Evolutionary conservation across 331 rosid genomes (phyloP), one percentile per base, ranked within the genome.

Genomic region (Rosa hybrid): DNA sequence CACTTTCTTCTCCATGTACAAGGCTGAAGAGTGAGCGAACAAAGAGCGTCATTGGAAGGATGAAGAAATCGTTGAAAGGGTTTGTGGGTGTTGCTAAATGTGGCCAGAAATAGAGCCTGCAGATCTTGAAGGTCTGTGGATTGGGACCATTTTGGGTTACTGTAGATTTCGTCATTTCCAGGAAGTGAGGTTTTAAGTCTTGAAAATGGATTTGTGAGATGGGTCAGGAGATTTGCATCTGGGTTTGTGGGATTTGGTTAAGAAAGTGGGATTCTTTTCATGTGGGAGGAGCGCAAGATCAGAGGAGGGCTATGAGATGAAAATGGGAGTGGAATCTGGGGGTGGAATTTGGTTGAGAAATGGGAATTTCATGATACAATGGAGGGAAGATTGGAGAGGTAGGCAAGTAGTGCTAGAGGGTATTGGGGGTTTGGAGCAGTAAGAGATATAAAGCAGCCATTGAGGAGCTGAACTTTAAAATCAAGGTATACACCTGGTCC

Each of bases 11-110:
- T 30, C 34, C 34, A 30, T 30, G 34, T 30, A 30, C 34, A 30
- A 93, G 74, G 50, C 87, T 77, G 76, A 96, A 89, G 3, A 93
- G 78, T 0, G 98, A 91, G 3, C 95, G 91, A 68, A 93, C 90
- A 69, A 90, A 85, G 78, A 90, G 91, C 86, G 92, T 96, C 99
- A 93, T 90, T 16, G 91, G 88, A 11, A 76, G 23, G 7, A 38
- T 5, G 23, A 11, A 46, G 82, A 71, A 83, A 60, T 86, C 84
- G 48, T 74, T 68, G 42, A 84, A 62, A 14, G 84, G 83, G 72
- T 71, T 72, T 51, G 68, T 78, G 71, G 86, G 80, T 53, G 72
- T 27, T 2, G 89, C 87, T 87, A 92, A 84, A 81, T 77, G 77
- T 8, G 90, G 82, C 83, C 89, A 85, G 4, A 79, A 73, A 78